Percentiles rank a stretch among this genome's conserved stretches.
Evolutionary conservation across 805 yeast species (phyloP).

Genomic region (Candida berthetii): DNA sequence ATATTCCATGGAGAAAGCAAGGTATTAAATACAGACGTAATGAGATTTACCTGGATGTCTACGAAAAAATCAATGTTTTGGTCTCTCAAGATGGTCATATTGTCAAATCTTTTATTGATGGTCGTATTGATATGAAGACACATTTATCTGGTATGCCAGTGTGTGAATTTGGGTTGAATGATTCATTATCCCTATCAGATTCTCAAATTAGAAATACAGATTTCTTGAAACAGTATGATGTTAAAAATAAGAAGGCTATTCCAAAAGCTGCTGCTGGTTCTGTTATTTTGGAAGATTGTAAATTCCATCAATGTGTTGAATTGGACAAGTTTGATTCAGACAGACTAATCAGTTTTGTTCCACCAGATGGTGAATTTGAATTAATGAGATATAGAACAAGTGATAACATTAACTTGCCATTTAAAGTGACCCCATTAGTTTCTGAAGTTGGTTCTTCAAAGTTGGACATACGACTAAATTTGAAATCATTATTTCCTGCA

Average conservation of each 20-base stretch:
- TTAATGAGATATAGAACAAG: constrained; percentile 66
- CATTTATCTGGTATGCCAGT: constrained; percentile 78
- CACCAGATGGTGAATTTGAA: constrained; percentile 87
- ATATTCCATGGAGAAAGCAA: constrained; percentile 57
- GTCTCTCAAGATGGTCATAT: constrained; percentile 60
- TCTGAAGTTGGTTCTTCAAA: constrained; percentile 35
- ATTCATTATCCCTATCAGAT: constrained; percentile 28
- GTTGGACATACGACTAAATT: constrained; percentile 50
- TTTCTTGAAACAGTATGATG: constrained; percentile 20
- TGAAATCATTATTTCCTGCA: constrained; percentile 55
- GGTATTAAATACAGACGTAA: constrained; percentile 77
- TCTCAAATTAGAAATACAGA: constrained; percentile 15
- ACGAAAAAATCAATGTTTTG: constrained; percentile 68
- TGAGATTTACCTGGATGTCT: constrained; percentile 70
- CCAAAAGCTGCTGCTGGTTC: constrained; percentile 39
- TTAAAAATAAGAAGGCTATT: constrained; percentile 22
- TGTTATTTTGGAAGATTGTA: constrained; percentile 66
- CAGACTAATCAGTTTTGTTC: constrained; percentile 62
- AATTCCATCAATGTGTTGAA: constrained; percentile 83
- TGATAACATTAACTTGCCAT: constrained; percentile 64
- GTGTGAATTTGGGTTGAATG: constrained; percentile 76
- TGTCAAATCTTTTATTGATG: constrained; percentile 69
- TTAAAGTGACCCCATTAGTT: constrained; percentile 53
- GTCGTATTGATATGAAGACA: constrained; percentile 63
- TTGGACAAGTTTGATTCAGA: constrained; percentile 61